These are phyloP conservation scores for Lasiosphaeria hispida DNA, from an alignment of 495 filamentous ascomycete species.

Conservation along the genomic window DNA sequence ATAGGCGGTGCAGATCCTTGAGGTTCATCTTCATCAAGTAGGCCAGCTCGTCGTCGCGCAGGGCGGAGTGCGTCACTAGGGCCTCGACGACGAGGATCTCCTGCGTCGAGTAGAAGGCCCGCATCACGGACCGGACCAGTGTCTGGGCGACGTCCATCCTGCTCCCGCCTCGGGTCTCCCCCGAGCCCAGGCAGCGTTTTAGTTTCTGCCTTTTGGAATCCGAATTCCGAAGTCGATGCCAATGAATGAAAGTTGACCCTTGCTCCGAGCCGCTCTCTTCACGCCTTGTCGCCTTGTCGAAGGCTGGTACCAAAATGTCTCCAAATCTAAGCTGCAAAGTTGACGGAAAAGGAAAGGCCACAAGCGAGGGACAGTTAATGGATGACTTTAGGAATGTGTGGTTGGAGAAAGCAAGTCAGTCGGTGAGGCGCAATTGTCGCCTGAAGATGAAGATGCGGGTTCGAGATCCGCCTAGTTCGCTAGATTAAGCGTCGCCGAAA, in stretches of 20 bases:
- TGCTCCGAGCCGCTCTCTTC: too few species aligned
- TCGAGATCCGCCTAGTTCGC: too few species aligned
- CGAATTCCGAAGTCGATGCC: too few species aligned
- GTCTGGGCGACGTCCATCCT: constrained; percentile 82
- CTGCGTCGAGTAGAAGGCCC: constrained; percentile 88
- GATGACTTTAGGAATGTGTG: neutral
- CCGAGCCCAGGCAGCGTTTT: too few species aligned
- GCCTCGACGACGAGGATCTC: constrained; percentile 91
- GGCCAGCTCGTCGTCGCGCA: constrained; percentile 84
- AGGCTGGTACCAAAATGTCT: neutral
- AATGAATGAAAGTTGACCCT: too few species aligned
- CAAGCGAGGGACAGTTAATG: neutral
- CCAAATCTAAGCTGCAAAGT: neutral
- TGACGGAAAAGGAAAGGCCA: neutral
- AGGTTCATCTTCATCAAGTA: constrained; percentile 79
- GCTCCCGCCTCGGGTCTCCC: neutral
- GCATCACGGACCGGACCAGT: constrained; percentile 82
- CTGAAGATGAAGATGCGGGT: too few species aligned
- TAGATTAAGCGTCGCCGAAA: too few species aligned
- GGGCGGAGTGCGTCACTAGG: constrained; percentile 81
- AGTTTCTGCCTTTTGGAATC: too few species aligned
- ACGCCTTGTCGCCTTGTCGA: too few species aligned
- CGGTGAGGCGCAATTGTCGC: too few species aligned
- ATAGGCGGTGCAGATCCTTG: constrained; percentile 86
- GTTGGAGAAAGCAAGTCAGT: too few species aligned